These are phyloP conservation scores for Radiomyces spectabilis DNA, from an alignment of 192 early-diverging fungal species.

Conservation along the genomic window DNA sequence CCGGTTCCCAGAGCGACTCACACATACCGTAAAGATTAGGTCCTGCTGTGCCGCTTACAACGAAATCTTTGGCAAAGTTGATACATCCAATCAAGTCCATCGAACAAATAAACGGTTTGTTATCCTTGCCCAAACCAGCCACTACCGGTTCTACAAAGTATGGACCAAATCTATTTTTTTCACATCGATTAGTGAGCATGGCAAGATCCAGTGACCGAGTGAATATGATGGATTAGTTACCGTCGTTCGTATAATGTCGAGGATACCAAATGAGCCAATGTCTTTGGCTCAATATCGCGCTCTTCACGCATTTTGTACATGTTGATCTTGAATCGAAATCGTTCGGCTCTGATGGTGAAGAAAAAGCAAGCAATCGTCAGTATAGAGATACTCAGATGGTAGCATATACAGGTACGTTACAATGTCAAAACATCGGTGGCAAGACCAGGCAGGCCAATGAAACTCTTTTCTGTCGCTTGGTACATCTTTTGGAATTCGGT, in stretches of 20 bases:
- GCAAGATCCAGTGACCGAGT: not conserved
- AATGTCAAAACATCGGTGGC: slow-evolving; percentile 96
- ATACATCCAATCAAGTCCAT: slow-evolving; percentile 97
- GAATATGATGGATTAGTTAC: slow-evolving; percentile 27
- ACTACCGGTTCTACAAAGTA: slow-evolving; percentile 94
- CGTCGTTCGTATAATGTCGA: slow-evolving; percentile 91
- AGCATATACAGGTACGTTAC: slow-evolving; percentile 34
- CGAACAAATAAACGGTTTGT: slow-evolving; percentile 85
- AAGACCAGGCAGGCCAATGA: slow-evolving; percentile 87
- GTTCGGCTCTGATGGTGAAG: slow-evolving; percentile 54
- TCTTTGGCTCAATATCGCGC: slow-evolving; percentile 90
- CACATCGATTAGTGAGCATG: not conserved
- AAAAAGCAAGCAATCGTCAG: not conserved
- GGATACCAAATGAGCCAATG: slow-evolving; percentile 88
- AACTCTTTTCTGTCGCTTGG: slow-evolving; percentile 74
- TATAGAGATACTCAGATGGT: not conserved
- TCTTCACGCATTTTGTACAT: slow-evolving; percentile 96
- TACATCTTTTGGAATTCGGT: slow-evolving; percentile 96
- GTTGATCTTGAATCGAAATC: slow-evolving; percentile 89
- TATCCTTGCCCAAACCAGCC: slow-evolving; percentile 88
- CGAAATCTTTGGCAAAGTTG: slow-evolving; percentile 90
- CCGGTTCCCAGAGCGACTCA: slow-evolving; percentile 95
- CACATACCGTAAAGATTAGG: slow-evolving; percentile 93
- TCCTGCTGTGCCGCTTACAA: slow-evolving; percentile 83
- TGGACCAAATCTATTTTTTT: slow-evolving; percentile 75